Percentiles rank a stretch among this genome's conserved stretches.
These are phyloP conservation scores for Lachnellula subtilissima DNA, from an alignment of 2,329 filamentous ascomycete genomes.

Conservation along the genomic window DNA sequence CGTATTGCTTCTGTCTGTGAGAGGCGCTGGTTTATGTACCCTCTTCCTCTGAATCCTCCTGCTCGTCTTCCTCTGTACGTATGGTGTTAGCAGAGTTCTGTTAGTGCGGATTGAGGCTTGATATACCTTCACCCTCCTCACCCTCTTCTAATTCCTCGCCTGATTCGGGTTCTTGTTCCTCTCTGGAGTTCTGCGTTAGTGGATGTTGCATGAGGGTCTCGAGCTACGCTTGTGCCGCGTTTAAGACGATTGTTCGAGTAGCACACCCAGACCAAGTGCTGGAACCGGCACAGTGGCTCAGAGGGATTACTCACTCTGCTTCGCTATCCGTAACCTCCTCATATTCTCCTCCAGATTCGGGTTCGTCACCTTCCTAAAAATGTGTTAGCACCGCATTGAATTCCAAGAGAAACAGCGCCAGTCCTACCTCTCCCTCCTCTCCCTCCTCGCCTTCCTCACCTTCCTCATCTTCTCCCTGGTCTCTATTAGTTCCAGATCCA, in stretches of 20 bases:
- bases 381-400: no score
- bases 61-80: neutral
- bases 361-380: neutral
- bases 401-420: no score
- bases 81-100: no score
- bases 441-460: neutral
- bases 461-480: neutral
- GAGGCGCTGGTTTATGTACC: neutral
- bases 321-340: neutral
- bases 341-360: neutral
- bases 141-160: neutral
- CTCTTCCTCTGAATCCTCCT: no score
- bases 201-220: neutral
- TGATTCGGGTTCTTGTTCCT: neutral
- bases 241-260: neutral
- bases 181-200: neutral
- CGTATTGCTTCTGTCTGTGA: neutral
- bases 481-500: neutral
- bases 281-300: neutral
- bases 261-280: neutral
- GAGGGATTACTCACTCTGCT: neutral
- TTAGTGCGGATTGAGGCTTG: neutral
- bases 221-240: neutral
- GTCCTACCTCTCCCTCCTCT: neutral
- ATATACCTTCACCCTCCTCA: neutral